Evolutionary conservation across 768 basidiomycete species (phyloP).

Genomic region (Rhizopogon roseolus): DNA sequence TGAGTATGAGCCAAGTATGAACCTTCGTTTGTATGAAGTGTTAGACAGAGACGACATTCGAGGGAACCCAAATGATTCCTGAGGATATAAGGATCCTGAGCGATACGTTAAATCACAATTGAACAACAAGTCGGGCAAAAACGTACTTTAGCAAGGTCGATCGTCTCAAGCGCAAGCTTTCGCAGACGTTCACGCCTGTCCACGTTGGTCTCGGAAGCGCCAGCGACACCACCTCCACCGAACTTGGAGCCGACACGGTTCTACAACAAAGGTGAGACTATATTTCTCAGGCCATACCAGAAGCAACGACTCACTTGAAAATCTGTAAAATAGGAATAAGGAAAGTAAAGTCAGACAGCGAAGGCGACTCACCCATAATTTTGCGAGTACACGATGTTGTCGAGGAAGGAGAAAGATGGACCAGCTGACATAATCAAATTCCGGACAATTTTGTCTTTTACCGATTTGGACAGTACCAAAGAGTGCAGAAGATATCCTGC

Average conservation of each 20-base stretch:
- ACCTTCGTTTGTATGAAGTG: constrained; percentile 98
- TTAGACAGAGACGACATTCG: constrained; percentile 96
- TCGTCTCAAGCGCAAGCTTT: constrained; percentile 95
- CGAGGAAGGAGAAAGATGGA: neutral
- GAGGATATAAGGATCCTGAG: constrained; percentile 93
- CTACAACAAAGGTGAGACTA: constrained; percentile 33
- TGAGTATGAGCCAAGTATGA: constrained; percentile 99
- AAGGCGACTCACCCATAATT: neutral
- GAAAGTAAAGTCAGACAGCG: neutral
- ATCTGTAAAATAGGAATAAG: constrained; percentile 35
- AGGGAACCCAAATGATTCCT: constrained; percentile 98
- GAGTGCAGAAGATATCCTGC: neutral
- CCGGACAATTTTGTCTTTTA: neutral
- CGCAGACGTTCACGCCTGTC: constrained; percentile 91
- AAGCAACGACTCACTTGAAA: constrained; percentile 51
- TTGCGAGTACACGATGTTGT: neutral
- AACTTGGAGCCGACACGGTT: constrained; percentile 96
- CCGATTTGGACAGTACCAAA: neutral
- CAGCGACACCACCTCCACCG: constrained; percentile 93
- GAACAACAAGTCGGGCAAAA: neutral
- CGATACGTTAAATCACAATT: constrained; percentile 7
- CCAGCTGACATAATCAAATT: neutral
- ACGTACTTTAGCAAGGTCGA: constrained; percentile 91
- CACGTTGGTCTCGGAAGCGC: constrained; percentile 91
- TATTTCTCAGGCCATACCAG: neutral